Conservation (phyloP, 371 early-diverging fungal genomes). For the Mucor sp. region DNA sequence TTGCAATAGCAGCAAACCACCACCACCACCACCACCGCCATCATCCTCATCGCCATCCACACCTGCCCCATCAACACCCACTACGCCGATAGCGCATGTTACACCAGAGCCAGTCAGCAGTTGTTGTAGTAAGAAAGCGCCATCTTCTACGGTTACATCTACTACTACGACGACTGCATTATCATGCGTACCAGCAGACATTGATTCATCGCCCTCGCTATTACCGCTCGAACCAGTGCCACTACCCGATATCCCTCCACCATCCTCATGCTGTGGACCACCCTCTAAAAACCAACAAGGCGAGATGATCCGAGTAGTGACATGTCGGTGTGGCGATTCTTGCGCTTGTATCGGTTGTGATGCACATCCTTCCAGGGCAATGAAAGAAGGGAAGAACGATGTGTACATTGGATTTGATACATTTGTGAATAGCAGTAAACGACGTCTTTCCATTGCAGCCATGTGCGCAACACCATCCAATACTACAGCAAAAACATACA, state of each 20-base stretch:
- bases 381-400: slow-evolving; percentile 40
- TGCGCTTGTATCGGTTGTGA: slow-evolving; percentile 53
- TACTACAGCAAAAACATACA: slow-evolving; percentile 5
- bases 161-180: neutral
- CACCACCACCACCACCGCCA: too few relatives aligned
- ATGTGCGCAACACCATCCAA: neutral
- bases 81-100: neutral
- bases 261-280: slow-evolving; percentile 28
- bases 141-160: neutral
- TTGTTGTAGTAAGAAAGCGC: slow-evolving; percentile 5
- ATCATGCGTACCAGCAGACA: neutral
- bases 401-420: slow-evolving; percentile 36
- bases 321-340: slow-evolving; percentile 52
- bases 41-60: neutral
- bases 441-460: slow-evolving; percentile 10
- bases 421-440: neutral
- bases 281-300: slow-evolving; percentile 33
- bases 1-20: neutral
- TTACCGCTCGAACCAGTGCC: slow-evolving; percentile 9
- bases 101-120: neutral
- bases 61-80: neutral
- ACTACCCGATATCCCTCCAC: slow-evolving; percentile 19
- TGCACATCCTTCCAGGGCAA: slow-evolving; percentile 49
- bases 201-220: neutral
- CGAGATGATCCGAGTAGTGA: slow-evolving; percentile 37